Evolutionary conservation across 768 basidiomycete genomes (phyloP), one percentile per base, ranked within the genome.

Genomic region (Saitozyma podzolica): DNA sequence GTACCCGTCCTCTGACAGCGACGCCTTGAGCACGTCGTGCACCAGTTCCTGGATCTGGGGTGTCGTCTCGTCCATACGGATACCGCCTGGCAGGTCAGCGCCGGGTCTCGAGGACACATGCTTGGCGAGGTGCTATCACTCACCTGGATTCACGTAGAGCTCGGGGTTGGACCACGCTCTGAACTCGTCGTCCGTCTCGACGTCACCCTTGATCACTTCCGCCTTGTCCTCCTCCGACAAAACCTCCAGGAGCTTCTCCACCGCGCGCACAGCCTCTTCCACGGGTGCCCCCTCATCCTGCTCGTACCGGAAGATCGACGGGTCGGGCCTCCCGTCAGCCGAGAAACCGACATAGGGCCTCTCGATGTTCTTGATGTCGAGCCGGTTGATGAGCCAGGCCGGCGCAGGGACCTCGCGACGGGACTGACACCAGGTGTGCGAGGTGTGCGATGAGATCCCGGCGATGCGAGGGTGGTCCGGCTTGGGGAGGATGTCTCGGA

Each of bases 201-300:
- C 68, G 42, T 65, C 62, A 8, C 66, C 67, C 48, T 63, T 61
- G 61, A 59, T 51, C 13, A 67, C 67, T 9, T 43, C 62, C 52
- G 65, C 57, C 40, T 50, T 59, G 54, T 68, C 55, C 20, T 66
- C 61, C 43, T 62, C 56, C 43, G 50, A 19, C n/a, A 76, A 39
- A 0, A 29, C 59, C 0, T 59, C 54, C 48, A 72, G 54, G 10
- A 76, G 59, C 29, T 3, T 50, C 40, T 74, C 54, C 9, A 62
- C 73, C 9, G 70, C 67, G 17, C 56, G 50, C 0, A 61, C 63
- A 20, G 68, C 68, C 17, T 62, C 60, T 20, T 66, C 67, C 6
- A 72, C 66, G 29, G 72, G 70, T 6, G 66, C 73, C 7, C 68
- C 73, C 58, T 76, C 68, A 51, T 76, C 73, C 40, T 68, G 64